Evolutionary conservation across 169 alveolate species (phyloP), one percentile per base, ranked within the genome.

Genomic region (Theileria sp.): DNA sequence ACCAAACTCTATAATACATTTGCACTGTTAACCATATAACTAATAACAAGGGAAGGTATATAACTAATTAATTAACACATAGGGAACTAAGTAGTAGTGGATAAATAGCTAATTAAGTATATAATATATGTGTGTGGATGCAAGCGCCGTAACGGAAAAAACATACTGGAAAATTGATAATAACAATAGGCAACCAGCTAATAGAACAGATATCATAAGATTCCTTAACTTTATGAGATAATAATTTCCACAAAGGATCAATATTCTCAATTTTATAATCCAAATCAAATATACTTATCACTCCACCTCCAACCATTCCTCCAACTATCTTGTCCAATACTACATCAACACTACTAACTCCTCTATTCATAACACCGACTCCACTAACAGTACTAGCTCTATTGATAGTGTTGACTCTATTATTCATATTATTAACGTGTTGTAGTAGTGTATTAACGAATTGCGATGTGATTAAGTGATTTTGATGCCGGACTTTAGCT

Each of bases 181-280:
- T 77, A 10, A 87, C 87, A 12, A 85, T 75, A 15, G 91, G 91
- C 38, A 85, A 67, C 91, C 91, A 85, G 69, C 74, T 85, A 69
- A 79, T 75, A 50, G 87, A 83, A 44, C 85, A 85, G 3, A 85
- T 79, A 75, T 85, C 91, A 50, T 78, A 85, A n/a, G 83, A 72
- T 8, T 79, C 85, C 34, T 36, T 60, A 10, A 79, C 54, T 61
- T 78, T 34, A 17, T 36, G 1, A 13, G 91, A 65, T 9, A 85
- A 54, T 10, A 85, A 75, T 26, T 70, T 21, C 91, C 91, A 85
- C 60, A 79, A 51, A 71, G 26, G 8, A 25, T 85, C 91, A 44
- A 85, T 70, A 23, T 54, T 61, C 54, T 85, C 87, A 56, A 75
- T 82, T 13, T 54, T 34, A 56, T 79, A 85, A 61, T 62, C 87